A percentile compares a stretch with the other conserved stretches of the same genome.
phyloP scores from a whole-genome alignment of 352 stramenopile species.

The Globisporangium viniferum region DNA sequence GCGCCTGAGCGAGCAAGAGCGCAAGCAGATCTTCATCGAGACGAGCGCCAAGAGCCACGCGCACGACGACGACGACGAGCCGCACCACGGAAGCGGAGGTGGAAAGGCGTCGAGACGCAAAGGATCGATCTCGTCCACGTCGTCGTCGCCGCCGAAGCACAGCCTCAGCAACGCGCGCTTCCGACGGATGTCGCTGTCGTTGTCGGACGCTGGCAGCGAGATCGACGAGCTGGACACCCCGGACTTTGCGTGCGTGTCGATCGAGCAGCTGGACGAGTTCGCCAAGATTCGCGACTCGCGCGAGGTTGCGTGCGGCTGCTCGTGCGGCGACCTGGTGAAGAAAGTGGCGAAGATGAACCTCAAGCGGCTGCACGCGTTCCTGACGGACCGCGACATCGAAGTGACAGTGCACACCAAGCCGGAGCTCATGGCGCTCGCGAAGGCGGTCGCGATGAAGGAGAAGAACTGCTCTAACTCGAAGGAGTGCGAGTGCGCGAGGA shows the following conservation, averaged over 20 bases:
- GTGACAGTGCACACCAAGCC: slow-evolving; percentile 51
- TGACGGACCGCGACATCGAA: slow-evolving; percentile 51
- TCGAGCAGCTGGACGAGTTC: slow-evolving; percentile 84
- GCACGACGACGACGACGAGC: slow-evolving; percentile 21
- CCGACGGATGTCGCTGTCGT: slow-evolving; percentile 13
- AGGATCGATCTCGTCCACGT: slow-evolving; percentile 19
- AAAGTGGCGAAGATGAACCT: slow-evolving; percentile 85
- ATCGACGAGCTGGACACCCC: slow-evolving; percentile 18
- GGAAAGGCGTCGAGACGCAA: slow-evolving; percentile 7
- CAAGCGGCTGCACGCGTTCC: slow-evolving; percentile 71
- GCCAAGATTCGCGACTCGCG: slow-evolving; percentile 77
- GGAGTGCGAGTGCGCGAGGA: slow-evolving; percentile 74
- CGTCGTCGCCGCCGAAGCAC: slow-evolving; percentile 14
- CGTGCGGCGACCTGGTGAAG: slow-evolving; percentile 77
- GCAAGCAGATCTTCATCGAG: slow-evolving; percentile 62
- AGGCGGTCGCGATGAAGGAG: slow-evolving; percentile 51
- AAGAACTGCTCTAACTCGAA: slow-evolving; percentile 70
- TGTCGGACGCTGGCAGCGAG: slow-evolving; percentile 11
- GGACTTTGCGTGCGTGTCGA: slow-evolving; percentile 77
- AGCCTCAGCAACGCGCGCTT: slow-evolving; percentile 3
- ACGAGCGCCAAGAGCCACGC: slow-evolving; percentile 15
- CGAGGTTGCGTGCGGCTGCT: slow-evolving; percentile 71
- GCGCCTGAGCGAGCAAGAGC: slow-evolving; percentile 63
- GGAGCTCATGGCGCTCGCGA: slow-evolving; percentile 63
- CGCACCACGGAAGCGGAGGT: neutral